Conservation (phyloP, 768 basidiomycete genomes). For the Sporobolomyces pararoseus region DNA sequence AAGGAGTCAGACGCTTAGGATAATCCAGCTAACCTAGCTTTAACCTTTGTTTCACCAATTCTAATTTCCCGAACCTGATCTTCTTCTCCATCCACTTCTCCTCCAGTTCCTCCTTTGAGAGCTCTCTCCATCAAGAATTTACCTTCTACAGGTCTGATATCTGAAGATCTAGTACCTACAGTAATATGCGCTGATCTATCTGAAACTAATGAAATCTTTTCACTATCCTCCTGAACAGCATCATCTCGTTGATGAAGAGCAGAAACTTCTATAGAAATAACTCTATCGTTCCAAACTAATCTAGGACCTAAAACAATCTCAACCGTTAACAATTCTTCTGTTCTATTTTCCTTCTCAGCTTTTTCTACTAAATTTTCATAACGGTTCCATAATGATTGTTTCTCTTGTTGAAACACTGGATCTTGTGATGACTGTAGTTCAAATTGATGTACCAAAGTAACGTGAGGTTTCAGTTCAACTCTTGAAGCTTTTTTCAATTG, state of each 20-base stretch:
- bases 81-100: too few relatives aligned
- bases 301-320: conserved; percentile 50
- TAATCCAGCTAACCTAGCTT: conserved; percentile 48
- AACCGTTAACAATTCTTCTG: conserved; percentile 54
- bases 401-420: conserved; percentile 31
- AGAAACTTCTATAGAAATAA: conserved; percentile 76
- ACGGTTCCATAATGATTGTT: conserved; percentile 55
- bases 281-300: conserved; percentile 69
- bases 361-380: conserved; percentile 55
- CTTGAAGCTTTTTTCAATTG: conserved; percentile 46
- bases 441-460: conserved; percentile 77
- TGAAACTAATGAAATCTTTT: conserved; percentile 57
- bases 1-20: too few relatives aligned
- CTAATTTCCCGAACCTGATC: conserved; percentile 40
- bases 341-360: conserved; percentile 10
- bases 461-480: conserved; percentile 65
- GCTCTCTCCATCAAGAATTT: conserved; percentile 58
- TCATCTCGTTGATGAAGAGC: conserved; percentile 56
- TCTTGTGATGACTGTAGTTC: conserved; percentile 49
- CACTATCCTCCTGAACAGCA: too few relatives aligned
- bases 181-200: conserved; percentile 71
- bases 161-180: conserved; percentile 63
- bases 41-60: conserved; percentile 40
- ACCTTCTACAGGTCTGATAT: conserved; percentile 66
- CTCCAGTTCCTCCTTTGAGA: conserved; percentile 45